These are phyloP conservation scores for Liquidambar formosana DNA, from an alignment of 164 flowering plant genomes.

Conservation along the genomic window DNA sequence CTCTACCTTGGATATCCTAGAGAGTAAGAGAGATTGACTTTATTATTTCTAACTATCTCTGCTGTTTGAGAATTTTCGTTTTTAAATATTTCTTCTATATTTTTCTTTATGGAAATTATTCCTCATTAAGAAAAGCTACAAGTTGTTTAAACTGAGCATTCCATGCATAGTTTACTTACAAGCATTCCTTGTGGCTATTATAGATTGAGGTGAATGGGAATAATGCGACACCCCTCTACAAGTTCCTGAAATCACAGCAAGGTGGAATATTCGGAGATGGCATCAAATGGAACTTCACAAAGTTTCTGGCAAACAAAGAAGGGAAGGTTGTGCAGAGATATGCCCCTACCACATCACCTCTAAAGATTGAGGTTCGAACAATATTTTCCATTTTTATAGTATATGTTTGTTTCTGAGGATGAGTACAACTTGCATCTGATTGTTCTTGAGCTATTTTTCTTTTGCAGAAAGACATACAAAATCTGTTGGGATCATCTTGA, in stretches of 20 bases:
- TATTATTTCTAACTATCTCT: no score
- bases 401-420: neutral
- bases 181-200: neutral
- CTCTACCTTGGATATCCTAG: no score
- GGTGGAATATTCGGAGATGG: conserved; percentile 69
- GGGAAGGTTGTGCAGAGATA: conserved; percentile 83
- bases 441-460: neutral
- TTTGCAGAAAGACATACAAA: conserved; percentile 69
- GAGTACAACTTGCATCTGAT: neutral
- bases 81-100: no score
- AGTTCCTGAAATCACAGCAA: conserved; percentile 70
- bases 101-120: neutral
- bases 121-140: neutral
- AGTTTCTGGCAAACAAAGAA: conserved; percentile 81
- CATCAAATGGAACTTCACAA: conserved; percentile 96
- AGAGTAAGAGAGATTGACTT: no score
- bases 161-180: neutral
- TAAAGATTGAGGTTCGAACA: conserved; percentile 67
- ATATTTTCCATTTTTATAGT: neutral
- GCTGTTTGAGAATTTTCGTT: no score
- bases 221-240: conserved; percentile 73
- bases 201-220: conserved; percentile 92
- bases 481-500: conserved; percentile 47
- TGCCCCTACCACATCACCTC: conserved; percentile 77
- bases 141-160: neutral